A percentile compares a stretch with the other conserved stretches of the same genome.
These are phyloP conservation scores for Colletotrichum scovillei DNA, from an alignment of 2,329 filamentous ascomycete genomes.

Conservation along the genomic window DNA sequence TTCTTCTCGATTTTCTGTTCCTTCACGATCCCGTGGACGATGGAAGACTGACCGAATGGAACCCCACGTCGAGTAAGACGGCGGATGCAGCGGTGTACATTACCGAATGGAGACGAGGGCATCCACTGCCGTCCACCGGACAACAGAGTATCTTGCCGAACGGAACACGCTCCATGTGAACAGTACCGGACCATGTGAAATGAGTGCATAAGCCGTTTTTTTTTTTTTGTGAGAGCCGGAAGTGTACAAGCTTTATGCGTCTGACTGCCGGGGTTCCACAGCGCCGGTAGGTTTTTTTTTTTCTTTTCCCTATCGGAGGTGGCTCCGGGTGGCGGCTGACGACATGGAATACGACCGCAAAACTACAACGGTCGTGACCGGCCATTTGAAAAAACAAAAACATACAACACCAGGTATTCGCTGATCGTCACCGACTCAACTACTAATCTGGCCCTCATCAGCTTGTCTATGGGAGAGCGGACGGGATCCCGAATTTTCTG, in stretches of 20 bases:
- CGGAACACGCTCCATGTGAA: not conserved
- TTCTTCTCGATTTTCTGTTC: not conserved
- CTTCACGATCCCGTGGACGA: not conserved
- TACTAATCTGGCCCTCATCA: no score
- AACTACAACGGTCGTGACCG: not conserved
- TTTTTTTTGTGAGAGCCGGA: not conserved
- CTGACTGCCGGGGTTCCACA: not conserved
- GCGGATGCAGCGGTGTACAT: not conserved
- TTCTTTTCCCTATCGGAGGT: not conserved
- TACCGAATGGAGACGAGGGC: not conserved
- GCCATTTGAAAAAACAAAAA: not conserved
- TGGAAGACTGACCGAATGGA: not conserved
- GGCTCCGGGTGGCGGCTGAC: not conserved
- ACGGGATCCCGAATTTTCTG: no score
- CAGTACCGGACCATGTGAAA: no score
- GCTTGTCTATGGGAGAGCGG: no score
- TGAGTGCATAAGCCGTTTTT: conserved; percentile 3
- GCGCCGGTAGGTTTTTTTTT: not conserved
- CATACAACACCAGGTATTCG: not conserved
- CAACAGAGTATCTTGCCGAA: not conserved
- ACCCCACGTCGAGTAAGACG: conserved; percentile 1
- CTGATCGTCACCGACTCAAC: no score
- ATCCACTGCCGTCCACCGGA: conserved; percentile 26
- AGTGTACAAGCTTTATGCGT: not conserved
- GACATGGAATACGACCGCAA: not conserved